Base-by-base conservation (phyloP, 169 alveolate species). In the Cryptosporidium bovis region DNA sequence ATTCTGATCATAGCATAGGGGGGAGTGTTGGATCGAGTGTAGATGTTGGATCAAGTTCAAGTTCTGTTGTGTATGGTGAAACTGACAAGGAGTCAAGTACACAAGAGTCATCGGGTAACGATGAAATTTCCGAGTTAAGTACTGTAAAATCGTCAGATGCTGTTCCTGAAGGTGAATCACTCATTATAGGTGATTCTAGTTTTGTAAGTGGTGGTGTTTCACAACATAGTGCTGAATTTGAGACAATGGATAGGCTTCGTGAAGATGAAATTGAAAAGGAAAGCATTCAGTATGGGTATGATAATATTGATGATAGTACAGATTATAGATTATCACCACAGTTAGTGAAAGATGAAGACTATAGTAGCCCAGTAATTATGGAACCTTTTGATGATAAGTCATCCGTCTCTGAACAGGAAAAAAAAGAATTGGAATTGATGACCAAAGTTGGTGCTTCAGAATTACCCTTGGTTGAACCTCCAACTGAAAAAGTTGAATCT, bases 111-210 rank as follows among this genome's bases (percentile, higher is more conserved):
- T 58, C 66, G 6, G 68, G 1, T 3, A 48, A 31, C 15, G 68
- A 0, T 27, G 68, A 16, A 6, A 18, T 53, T 6, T 7, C 50
- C 4, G 64, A 50, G 29, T 40, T 62, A 31, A 24, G 24, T 15
- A 20, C 27, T 51, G 51, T 10, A 24, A 48, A 51, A 16, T 69
- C 87, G 18, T 40, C 65, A 20, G 71, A 60, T 34, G 46, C 44
- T 16, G 20, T 29, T n/a, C 71, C 87, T 20, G 77, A 60, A 8
- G 87, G 87, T 56, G 87, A 68, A 2, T 77, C 87, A 27, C 64
- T 77, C n/a, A 15, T 33, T 4, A 16, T 56, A 7, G 87, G 60
- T 18, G 87, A 77, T 0, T n/a, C 87, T 0, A 71, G 62, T 53
- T 31, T 60, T 29, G 60, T 50, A 40, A 27, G 29, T 18, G 33